Evolutionary conservation across 257 asterid species (phyloP), one percentile per base, ranked within the genome.

Genomic region (Capsicum chinense): DNA sequence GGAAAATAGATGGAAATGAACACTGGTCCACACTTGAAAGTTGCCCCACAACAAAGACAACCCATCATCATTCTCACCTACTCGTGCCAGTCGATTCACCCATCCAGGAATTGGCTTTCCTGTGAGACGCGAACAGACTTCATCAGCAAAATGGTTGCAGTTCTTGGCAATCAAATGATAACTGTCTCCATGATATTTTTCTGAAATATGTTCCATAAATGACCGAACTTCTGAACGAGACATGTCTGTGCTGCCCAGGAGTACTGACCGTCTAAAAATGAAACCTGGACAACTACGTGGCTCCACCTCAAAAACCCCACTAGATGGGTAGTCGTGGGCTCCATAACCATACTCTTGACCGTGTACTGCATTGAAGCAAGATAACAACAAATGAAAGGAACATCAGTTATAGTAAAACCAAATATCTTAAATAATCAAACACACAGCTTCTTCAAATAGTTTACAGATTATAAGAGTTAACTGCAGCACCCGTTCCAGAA

Each of bases 231-330:
- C 98, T 80, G 97, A 85, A 83, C 88, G 92, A 84, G 95, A 88
- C 94, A 94, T 90, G 82, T 92, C 94, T 35, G 90, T 94, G 89
- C 91, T 91, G 84, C 99, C 99, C 85, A 95, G 87, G 83, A 86
- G 94, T 79, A 95, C 84, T 21, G 99, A 88, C 33, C 94, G 97
- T 87, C 99, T 93, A 88, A 93, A 95, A 66, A 88, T 86, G 85
- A 93, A 95, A 76, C 99, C 99, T 17, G 99, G 98, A 87, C 99
- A 95, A 84, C 95, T 89, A 88, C 88, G 91, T 44, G 99, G 99
- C 86, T 95, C 95, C 78, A 95, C 98, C 90, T 95, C 97, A 79
- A 95, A 95, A 85, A 95, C 94, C 84, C 98, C 98, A 88, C 98
- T 95, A 64, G 92, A 83, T 82, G 97, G 86, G 86, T 90, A 95